These are phyloP conservation scores for Fusarium concolor DNA, from an alignment of 2,329 filamentous ascomycete species.

Conservation along the genomic window DNA sequence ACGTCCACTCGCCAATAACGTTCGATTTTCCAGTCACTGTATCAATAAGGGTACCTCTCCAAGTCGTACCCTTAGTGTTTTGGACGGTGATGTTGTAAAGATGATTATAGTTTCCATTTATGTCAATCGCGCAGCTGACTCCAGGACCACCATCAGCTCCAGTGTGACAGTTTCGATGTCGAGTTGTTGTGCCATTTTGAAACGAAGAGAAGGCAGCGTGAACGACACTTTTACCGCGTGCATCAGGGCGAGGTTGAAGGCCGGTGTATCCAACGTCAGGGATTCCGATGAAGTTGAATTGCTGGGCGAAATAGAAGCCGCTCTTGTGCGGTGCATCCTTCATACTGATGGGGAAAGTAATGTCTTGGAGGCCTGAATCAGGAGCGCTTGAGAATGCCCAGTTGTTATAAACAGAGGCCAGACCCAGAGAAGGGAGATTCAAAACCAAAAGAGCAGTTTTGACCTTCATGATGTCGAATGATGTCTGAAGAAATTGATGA, in stretches of 20 bases:
- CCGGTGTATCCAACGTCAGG: background rate
- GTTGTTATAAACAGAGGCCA: background rate
- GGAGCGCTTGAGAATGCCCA: background rate
- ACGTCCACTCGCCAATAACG: background rate
- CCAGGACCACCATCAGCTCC: background rate
- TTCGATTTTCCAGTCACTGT: background rate
- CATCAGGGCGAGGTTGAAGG: background rate
- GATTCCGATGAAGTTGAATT: background rate
- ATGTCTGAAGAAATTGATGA: background rate
- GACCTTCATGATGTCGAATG: background rate
- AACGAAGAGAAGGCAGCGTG: background rate
- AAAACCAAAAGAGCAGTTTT: background rate
- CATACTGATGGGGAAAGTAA: background rate
- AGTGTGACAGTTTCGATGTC: background rate
- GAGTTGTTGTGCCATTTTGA: background rate
- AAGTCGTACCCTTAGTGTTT: background rate
- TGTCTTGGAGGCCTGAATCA: background rate
- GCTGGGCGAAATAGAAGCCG: background rate
- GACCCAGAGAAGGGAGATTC: background rate
- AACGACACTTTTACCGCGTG: background rate
- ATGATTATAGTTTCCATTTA: background rate
- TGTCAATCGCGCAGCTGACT: background rate
- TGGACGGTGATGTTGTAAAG: background rate
- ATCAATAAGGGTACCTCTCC: background rate
- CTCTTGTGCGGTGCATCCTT: background rate